Evolutionary conservation across 2,329 filamentous ascomycete genomes (phyloP).

Genomic region (Monosporascus sp.): DNA sequence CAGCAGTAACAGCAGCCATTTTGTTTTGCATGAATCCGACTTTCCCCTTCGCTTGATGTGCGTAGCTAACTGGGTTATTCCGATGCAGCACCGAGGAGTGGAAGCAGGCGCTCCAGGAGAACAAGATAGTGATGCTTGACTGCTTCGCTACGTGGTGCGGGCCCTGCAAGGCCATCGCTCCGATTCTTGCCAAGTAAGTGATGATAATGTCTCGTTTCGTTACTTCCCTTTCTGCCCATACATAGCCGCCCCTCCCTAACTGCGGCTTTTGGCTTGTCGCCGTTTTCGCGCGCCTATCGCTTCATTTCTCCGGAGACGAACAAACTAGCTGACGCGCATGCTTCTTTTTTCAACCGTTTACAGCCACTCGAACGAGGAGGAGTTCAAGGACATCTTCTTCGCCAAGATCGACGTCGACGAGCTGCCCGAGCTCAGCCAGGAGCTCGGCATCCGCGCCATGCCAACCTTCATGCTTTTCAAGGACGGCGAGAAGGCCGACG

Average conservation of each 20-base stretch:
- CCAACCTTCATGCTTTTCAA: constrained; percentile 87
- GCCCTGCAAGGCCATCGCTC: constrained; percentile 88
- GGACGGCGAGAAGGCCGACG: constrained; percentile 64
- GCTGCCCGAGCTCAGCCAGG: constrained; percentile 66
- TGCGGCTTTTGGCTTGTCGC: background rate
- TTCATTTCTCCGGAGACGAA: constrained; percentile 5
- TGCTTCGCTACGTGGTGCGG: constrained; percentile 90
- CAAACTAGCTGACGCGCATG: background rate
- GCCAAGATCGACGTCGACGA: constrained; percentile 90
- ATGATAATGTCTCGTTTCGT: background rate
- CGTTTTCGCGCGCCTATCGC: constrained; percentile 14
- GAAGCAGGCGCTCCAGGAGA: constrained; percentile 24
- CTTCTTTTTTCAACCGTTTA: background rate
- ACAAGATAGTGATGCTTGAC: constrained; percentile 71
- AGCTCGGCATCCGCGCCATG: constrained; percentile 84
- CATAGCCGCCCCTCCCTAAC: constrained; percentile 6
- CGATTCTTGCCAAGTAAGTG: constrained; percentile 61
- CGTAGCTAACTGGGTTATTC: constrained; percentile 6
- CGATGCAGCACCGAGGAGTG: constrained; percentile 21
- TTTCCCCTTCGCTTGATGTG: background rate
- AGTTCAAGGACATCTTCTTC: constrained; percentile 62
- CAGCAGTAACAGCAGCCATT: background rate
- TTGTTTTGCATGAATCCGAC: background rate
- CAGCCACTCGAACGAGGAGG: constrained; percentile 54
- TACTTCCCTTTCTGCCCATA: background rate